Evolutionary conservation across 257 asterid genomes (phyloP), one percentile per base, ranked within the genome.

Genomic region (Parsonsia alboflavescens): DNA sequence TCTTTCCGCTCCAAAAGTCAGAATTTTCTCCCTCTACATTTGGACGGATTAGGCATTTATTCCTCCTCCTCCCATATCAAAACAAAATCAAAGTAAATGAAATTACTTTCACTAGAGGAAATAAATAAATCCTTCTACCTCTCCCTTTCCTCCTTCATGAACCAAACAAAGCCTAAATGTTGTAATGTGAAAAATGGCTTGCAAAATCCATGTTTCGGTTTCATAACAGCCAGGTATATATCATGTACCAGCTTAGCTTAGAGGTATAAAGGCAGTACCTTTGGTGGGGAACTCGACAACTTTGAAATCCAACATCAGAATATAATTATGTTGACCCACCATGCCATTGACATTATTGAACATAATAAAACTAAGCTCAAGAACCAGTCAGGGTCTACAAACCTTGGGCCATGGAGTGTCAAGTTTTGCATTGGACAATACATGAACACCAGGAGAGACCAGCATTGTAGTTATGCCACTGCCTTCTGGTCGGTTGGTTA

Each of bases 391-490:
- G 12, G 22, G 21, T 36, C 52, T 28, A 24, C 58, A 24, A 21
- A 89, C 98, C 93, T 93, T 93, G 21, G 93, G 89, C 98, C 97
- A 91, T 4, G 96, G 96, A 11, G 96, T 80, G 84, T 91, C 94
- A 30, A 93, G 86, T 48, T 59, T 71, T 16, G 98, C 96, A 82
- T 93, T 93, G 5, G 97, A 87, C 76, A 93, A 73, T 10, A 91
- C 96, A 53, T 93, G 98, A 82, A 93, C 83, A 64, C 98, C 98
- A 36, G 97, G 90, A 70, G 90, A 78, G 79, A 93, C 97, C 82
- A 83, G 73, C 54, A 74, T 62, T 3, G 78, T 81, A 22, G 83
- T 78, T 21, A 75, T 28, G 73, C 85, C 89, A 2, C 28, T 75
- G 45, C 74, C 85, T 70, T 81, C 74, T 3, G 90, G 87, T 78